Evolutionary conservation across 148 eudicot genomes (phyloP).

Genomic region (Rhododendron griersonianum): DNA sequence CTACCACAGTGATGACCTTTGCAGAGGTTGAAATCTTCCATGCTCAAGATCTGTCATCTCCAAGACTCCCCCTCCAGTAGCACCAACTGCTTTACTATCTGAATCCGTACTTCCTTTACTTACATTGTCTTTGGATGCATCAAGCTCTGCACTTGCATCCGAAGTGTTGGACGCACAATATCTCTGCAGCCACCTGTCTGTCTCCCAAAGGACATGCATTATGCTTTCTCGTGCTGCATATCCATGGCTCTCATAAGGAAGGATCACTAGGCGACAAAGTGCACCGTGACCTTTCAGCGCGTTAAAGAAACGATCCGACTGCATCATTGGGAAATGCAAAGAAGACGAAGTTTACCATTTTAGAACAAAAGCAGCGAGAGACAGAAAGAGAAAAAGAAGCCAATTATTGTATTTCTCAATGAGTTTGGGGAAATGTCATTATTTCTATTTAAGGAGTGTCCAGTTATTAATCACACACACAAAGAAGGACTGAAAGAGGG

Average conservation of each 20-base stretch:
- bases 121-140: slow-evolving; percentile 26
- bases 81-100: slow-evolving; percentile 43
- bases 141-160: slow-evolving; percentile 30
- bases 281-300: slow-evolving; percentile 98
- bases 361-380: neutral
- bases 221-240: slow-evolving; percentile 93
- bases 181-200: slow-evolving; percentile 91
- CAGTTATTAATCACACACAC: neutral
- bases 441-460: neutral
- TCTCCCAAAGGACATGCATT: slow-evolving; percentile 99
- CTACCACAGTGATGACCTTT: slow-evolving; percentile 79
- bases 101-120: slow-evolving; percentile 18
- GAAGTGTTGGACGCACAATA: slow-evolving; percentile 58
- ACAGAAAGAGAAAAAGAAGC: neutral
- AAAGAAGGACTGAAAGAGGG: neutral
- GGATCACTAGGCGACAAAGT: slow-evolving; percentile 78
- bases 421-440: neutral
- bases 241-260: slow-evolving; percentile 95
- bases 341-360: neutral
- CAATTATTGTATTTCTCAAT: neutral
- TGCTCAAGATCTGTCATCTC: slow-evolving; percentile 41
- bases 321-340: slow-evolving; percentile 19
- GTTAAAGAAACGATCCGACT: slow-evolving; percentile 92
- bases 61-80: slow-evolving; percentile 63
- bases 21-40: slow-evolving; percentile 20